A percentile compares a stretch with the other conserved stretches of the same genome.
phyloP scores from a whole-genome alignment of 192 early-diverging fungal genomes.

The Linnemannia zychae region DNA sequence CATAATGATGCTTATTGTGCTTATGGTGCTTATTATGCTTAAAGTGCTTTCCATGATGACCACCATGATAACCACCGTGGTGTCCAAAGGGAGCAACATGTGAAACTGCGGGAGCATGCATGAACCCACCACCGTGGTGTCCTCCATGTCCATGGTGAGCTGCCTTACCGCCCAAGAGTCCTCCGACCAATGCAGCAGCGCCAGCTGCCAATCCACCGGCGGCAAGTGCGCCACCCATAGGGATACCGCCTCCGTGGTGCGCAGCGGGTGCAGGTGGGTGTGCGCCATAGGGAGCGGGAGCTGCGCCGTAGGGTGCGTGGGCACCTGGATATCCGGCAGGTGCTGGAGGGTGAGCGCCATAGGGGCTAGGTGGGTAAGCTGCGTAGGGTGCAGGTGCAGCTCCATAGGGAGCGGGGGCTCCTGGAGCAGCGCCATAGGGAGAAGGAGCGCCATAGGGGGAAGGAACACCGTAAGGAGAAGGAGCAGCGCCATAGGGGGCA shows the following conservation, averaged over 20 bases:
- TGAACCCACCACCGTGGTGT: background rate
- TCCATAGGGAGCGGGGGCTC: conserved; percentile 17
- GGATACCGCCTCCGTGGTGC: background rate
- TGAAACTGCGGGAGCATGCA: background rate
- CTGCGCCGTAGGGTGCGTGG: conserved; percentile 1
- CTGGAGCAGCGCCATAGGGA: conserved; percentile 20
- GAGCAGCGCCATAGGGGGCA: conserved; percentile 17
- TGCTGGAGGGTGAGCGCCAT: conserved; percentile 12
- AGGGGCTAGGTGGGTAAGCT: conserved; percentile 7
- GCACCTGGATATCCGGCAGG: background rate
- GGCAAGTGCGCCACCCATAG: background rate
- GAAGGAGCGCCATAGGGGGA: conserved; percentile 28
- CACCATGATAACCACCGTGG: background rate
- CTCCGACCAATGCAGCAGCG: conserved; percentile 13
- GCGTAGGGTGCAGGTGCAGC: conserved; percentile 10
- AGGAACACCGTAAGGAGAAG: conserved; percentile 17
- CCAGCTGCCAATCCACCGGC: conserved; percentile 20
- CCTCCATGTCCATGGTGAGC: background rate
- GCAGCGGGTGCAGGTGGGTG: conserved; percentile 8
- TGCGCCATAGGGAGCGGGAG: conserved; percentile 5
- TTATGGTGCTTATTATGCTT: background rate
- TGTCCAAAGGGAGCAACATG: background rate
- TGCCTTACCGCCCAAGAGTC: background rate
- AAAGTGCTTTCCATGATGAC: conserved; percentile 5
- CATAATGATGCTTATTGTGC: background rate